These are phyloP conservation scores for Simplicillium sp. DNA, from an alignment of 2,329 filamentous ascomycete species.

Conservation along the genomic window DNA sequence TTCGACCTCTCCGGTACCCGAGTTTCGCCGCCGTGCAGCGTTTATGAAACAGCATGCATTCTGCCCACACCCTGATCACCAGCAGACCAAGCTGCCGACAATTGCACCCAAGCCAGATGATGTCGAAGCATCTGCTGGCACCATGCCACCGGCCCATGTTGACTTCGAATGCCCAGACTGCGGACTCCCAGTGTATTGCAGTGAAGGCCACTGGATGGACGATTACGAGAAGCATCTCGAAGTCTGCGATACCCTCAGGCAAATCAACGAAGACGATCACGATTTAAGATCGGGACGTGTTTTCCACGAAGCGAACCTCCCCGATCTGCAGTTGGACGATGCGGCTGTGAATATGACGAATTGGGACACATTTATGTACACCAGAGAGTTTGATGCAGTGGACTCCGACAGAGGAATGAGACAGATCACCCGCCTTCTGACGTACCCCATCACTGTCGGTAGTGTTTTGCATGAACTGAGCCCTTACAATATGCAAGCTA, in stretches of 20 bases:
- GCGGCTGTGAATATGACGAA: conserved; percentile 94
- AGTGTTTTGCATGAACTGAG: conserved; percentile 91
- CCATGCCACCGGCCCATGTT: conserved; percentile 67
- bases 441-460: conserved; percentile 85
- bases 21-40: conserved; percentile 77
- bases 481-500: conserved; percentile 73
- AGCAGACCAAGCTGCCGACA: conserved; percentile 59
- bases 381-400: conserved; percentile 81
- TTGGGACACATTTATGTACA: conserved; percentile 96
- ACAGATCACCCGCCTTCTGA: conserved; percentile 85
- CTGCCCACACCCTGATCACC: conserved; percentile 85
- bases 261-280: conserved; percentile 98
- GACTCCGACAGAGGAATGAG: conserved; percentile 85
- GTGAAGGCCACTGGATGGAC: conserved; percentile 88
- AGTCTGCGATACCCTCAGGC: conserved; percentile 80
- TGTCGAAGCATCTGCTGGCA: conserved; percentile 43
- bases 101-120: conserved; percentile 56
- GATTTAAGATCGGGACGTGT: conserved; percentile 82
- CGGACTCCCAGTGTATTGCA: conserved; percentile 88
- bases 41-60: conserved; percentile 91
- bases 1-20: conserved; percentile 76
- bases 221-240: conserved; percentile 90
- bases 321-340: conserved; percentile 82
- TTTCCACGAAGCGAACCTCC: conserved; percentile 91
- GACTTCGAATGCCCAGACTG: conserved; percentile 95